These are phyloP conservation scores for Scedosporium dehoogii DNA, from an alignment of 2,329 filamentous ascomycete genomes.

Conservation along the genomic window DNA sequence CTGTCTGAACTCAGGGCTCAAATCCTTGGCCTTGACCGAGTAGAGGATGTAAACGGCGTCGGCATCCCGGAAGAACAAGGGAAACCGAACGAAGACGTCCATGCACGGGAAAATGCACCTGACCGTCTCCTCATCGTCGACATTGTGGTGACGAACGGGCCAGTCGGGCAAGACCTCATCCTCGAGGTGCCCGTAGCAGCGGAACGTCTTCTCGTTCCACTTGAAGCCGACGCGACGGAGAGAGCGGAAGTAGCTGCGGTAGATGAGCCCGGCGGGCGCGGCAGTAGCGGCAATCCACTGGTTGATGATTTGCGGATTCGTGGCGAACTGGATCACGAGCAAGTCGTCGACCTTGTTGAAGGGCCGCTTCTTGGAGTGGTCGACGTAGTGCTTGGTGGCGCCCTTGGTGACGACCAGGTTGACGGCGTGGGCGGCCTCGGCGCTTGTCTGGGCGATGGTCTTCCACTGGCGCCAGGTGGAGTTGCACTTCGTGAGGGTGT, in stretches of 20 bases:
- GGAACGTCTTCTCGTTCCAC: not conserved
- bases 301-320: not conserved
- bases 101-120: not conserved
- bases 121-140: not conserved
- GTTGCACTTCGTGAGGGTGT: not conserved
- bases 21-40: not conserved
- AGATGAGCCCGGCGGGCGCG: not conserved
- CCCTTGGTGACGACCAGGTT: constrained; percentile 7
- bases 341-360: not conserved
- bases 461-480: not conserved
- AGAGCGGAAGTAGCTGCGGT: not conserved
- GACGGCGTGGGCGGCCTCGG: constrained; percentile 2
- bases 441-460: not conserved
- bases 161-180: not conserved
- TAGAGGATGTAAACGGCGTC: not conserved
- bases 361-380: not conserved
- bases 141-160: not conserved
- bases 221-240: not conserved
- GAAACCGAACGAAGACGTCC: not conserved
- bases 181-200: not conserved
- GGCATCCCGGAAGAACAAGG: not conserved
- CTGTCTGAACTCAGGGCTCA: not conserved
- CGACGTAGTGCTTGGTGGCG: constrained; percentile 1
- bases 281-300: not conserved
- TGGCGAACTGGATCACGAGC: not conserved